phyloP scores from a whole-genome alignment of 139 green algal genomes.

The Desmodesmus armatus region DNA sequence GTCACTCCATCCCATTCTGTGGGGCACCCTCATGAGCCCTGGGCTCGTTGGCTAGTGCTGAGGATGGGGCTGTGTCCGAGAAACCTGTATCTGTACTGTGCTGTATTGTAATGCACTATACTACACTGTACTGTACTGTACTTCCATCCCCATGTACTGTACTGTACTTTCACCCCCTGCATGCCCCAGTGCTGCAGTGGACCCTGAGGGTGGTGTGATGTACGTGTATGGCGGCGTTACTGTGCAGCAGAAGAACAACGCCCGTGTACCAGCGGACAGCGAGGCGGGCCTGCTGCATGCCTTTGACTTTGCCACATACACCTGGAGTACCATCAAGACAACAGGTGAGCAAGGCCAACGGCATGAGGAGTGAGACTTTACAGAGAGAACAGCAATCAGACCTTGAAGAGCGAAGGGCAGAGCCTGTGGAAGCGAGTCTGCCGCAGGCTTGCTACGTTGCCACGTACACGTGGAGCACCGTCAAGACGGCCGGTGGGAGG shows the following conservation, averaged over 20 bases:
- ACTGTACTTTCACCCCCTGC: background rate
- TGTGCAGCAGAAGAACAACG: background rate
- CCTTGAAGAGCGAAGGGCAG: no score
- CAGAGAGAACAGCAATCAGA: no score
- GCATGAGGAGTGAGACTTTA: no score
- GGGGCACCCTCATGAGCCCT: no score
- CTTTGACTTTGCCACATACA: constrained; percentile 39
- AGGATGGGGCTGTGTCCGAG: no score
- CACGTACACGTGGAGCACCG: no score
- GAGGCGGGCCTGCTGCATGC: constrained; percentile 13
- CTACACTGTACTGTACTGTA: background rate
- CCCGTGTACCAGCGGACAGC: constrained; percentile 17
- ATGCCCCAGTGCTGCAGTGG: constrained; percentile 37
- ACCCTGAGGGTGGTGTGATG: constrained; percentile 14
- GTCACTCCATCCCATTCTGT: no score
- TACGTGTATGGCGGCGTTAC: constrained; percentile 36
- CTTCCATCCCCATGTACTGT: background rate
- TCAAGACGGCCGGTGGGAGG: no score
- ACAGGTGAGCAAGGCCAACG: constrained; percentile 1
- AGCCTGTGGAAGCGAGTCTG: no score
- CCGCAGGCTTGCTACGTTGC: no score
- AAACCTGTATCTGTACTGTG: background rate
- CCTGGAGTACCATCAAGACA: constrained; percentile 31
- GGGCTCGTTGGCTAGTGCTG: no score
- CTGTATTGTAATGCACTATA: background rate